phyloP scores from a whole-genome alignment of 306 rosid genomes.

The Corylus avellana region DNA sequence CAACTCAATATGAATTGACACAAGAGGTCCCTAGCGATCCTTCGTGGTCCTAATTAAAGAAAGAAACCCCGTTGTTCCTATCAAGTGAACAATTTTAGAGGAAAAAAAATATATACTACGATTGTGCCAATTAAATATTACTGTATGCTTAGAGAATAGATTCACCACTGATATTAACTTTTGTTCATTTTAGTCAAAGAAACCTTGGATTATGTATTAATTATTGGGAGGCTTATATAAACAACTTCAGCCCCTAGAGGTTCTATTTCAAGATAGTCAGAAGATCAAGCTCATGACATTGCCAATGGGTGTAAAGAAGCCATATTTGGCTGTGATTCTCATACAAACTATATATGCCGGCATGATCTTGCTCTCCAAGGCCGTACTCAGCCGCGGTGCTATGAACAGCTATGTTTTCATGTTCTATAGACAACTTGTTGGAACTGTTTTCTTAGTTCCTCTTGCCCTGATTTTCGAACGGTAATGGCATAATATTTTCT shows the following conservation, averaged over 20 bases:
- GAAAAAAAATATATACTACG: too few species aligned
- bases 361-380: slow-evolving; percentile 52
- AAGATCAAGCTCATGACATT: slow-evolving; percentile 8
- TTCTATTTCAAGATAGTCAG: slow-evolving; percentile 4
- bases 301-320: slow-evolving; percentile 44
- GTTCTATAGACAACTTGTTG: slow-evolving; percentile 49
- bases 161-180: slow-evolving; percentile 33
- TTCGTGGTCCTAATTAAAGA: too few species aligned
- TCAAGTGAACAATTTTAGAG: too few species aligned
- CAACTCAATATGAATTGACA: too few species aligned
- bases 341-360: slow-evolving; percentile 52
- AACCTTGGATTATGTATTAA: too few species aligned
- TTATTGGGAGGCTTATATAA: not conserved
- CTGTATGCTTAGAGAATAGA: slow-evolving; percentile 43
- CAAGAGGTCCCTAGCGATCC: too few species aligned
- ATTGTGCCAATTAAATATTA: not conserved
- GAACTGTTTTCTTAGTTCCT: slow-evolving; percentile 48
- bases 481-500: slow-evolving; percentile 19
- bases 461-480: slow-evolving; percentile 44
- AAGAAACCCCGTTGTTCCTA: too few species aligned
- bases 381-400: slow-evolving; percentile 47
- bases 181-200: not conserved
- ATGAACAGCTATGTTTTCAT: slow-evolving; percentile 47
- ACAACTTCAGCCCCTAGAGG: slow-evolving; percentile 4
- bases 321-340: slow-evolving; percentile 50